Conservation (phyloP, 352 stramenopile species). For the Globisporangium orthogonon region DNA sequence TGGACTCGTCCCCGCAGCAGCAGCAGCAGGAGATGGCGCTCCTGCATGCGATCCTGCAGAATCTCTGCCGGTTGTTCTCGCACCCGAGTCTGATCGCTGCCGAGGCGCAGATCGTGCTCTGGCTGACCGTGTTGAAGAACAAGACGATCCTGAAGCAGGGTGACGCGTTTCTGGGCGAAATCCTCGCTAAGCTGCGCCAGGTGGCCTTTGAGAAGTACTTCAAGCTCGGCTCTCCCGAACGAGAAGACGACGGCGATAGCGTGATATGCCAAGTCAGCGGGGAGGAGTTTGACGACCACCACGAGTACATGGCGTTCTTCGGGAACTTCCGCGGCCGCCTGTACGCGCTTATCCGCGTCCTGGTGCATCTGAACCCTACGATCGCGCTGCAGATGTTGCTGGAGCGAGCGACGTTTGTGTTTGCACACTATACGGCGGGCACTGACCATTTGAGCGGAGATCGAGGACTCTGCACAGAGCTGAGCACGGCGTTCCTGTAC, state of each 20-base stretch:
- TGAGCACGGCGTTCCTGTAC: constrained; percentile 61
- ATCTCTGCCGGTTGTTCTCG: constrained; percentile 47
- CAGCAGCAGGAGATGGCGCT: constrained; percentile 41
- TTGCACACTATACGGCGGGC: constrained; percentile 33
- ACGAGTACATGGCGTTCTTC: constrained; percentile 67
- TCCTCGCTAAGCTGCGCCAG: constrained; percentile 43
- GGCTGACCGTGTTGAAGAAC: constrained; percentile 69
- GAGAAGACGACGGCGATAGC: constrained; percentile 31
- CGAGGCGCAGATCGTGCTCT: constrained; percentile 70
- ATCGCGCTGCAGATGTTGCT: constrained; percentile 45
- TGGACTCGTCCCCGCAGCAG: constrained; percentile 10
- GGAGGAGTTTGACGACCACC: constrained; percentile 70
- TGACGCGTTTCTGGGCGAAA: constrained; percentile 25
- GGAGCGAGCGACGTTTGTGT: constrained; percentile 50
- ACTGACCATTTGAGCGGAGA: constrained; percentile 43
- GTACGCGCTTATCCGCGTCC: constrained; percentile 62
- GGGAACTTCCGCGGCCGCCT: constrained; percentile 76
- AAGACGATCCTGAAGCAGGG: constrained; percentile 45
- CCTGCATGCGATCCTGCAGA: constrained; percentile 34
- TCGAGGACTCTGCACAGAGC: constrained; percentile 48
- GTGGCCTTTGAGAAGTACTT: constrained; percentile 80
- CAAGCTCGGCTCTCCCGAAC: constrained; percentile 61
- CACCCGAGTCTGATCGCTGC: constrained; percentile 66
- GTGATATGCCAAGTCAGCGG: constrained; percentile 32
- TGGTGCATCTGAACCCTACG: constrained; percentile 52